Evolutionary conservation across 352 stramenopile genomes (phyloP).

Genomic region (Pilasporangium apinafurcum): DNA sequence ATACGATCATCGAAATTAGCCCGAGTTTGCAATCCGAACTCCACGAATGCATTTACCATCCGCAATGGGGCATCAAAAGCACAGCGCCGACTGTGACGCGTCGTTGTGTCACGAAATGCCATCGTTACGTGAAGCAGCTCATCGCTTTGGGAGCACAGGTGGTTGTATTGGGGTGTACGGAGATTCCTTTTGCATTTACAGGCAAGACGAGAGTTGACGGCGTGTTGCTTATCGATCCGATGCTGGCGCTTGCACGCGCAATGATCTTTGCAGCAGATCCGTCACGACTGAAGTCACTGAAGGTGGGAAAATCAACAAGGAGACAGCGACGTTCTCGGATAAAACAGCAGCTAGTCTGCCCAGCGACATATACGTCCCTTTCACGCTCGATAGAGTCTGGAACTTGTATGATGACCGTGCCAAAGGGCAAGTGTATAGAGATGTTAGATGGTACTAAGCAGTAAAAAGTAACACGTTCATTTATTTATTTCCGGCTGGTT

Average conservation of each 20-base stretch:
- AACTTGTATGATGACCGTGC: too few relatives aligned
- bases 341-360: too few relatives aligned
- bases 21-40: conserved; percentile 45
- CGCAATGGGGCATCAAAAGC: conserved; percentile 69
- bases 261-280: conserved; percentile 64
- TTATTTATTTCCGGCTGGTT: conserved; percentile 3
- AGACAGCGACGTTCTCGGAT: too few relatives aligned
- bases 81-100: conserved; percentile 47
- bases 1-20: conserved; percentile 45
- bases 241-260: conserved; percentile 63
- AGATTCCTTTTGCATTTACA: conserved; percentile 71
- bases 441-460: too few relatives aligned
- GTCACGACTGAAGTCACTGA: conserved; percentile 30
- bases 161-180: conserved; percentile 71
- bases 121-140: conserved; percentile 44
- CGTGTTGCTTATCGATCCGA: conserved; percentile 58
- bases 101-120: conserved; percentile 49
- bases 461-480: too few relatives aligned
- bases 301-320: conserved; percentile 13
- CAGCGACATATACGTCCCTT: too few relatives aligned
- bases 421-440: too few relatives aligned
- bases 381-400: too few relatives aligned
- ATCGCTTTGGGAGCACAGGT: conserved; percentile 40
- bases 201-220: conserved; percentile 33
- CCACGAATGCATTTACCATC: conserved; percentile 72